Evolutionary conservation across 208 protist species (phyloP).

Genomic region (Crithidia bombi): DNA sequence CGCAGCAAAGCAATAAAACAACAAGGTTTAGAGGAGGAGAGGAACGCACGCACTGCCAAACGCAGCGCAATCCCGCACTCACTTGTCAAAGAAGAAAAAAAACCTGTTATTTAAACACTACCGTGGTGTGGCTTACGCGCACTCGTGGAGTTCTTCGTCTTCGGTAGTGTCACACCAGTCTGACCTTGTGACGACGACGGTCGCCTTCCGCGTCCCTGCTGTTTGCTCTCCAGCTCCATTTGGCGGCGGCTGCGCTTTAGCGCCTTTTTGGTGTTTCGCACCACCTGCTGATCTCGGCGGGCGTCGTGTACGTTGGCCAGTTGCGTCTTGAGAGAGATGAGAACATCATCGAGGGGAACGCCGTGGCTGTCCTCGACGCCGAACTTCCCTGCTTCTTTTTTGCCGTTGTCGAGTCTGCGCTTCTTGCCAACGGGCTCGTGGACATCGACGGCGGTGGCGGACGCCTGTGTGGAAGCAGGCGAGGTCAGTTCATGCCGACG

Average conservation of each 20-base stretch:
- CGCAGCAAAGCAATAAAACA: no score
- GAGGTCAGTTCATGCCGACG: constrained; percentile 44
- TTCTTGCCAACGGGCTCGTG: constrained; percentile 21
- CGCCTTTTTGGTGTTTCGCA: constrained; percentile 36
- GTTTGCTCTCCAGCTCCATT: constrained; percentile 39
- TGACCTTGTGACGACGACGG: constrained; percentile 3
- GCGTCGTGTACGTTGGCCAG: constrained; percentile 34
- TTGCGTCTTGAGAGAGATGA: constrained; percentile 39
- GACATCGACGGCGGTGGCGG: background rate
- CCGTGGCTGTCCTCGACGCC: constrained; percentile 6
- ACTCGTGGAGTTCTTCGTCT: background rate
- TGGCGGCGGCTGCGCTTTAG: constrained; percentile 46
- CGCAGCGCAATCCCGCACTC: no score
- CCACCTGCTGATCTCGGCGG: constrained; percentile 36
- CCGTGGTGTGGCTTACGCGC: constrained; percentile 5
- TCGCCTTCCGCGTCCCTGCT: background rate
- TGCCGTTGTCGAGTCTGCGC: constrained; percentile 1
- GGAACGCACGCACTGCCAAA: no score
- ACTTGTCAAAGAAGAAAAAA: no score
- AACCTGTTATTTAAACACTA: background rate
- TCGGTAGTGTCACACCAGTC: background rate
- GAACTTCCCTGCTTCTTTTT: background rate
- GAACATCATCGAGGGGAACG: constrained; percentile 36
- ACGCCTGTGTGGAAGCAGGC: background rate
- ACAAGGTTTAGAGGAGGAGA: no score